A percentile compares a stretch with the other conserved stretches of the same genome.
phyloP scores from a whole-genome alignment of 1,284 basidiomycete genomes.

The Puccinia novopanici region DNA sequence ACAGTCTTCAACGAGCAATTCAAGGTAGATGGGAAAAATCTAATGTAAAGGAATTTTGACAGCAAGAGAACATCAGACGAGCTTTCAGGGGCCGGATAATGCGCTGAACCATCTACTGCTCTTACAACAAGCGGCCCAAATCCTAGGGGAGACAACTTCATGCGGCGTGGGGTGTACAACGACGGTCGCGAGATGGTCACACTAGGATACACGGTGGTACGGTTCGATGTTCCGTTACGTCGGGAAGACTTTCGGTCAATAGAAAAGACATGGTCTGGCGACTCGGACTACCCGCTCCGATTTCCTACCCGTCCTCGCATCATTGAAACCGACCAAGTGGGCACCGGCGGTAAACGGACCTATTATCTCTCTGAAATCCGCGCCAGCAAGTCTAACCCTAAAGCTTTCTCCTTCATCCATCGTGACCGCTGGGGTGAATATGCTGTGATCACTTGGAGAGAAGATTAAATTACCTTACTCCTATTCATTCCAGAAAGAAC shows the following conservation, averaged over 20 bases:
- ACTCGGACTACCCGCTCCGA: constrained; percentile 13
- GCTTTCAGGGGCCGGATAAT: constrained; percentile 52
- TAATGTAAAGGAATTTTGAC: not conserved
- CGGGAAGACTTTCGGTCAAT: constrained; percentile 51
- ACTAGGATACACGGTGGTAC: constrained; percentile 54
- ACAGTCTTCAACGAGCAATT: not conserved
- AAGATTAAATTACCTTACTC: not conserved
- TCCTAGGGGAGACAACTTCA: constrained; percentile 57
- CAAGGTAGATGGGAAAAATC: not conserved
- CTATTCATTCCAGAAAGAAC: not conserved
- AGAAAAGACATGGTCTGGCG: constrained; percentile 48
- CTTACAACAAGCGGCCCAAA: constrained; percentile 51
- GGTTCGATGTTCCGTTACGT: constrained; percentile 53
- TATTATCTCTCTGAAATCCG: constrained; percentile 29
- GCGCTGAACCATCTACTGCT: constrained; percentile 52
- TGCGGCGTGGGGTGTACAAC: constrained; percentile 54
- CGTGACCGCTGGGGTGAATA: constrained; percentile 28
- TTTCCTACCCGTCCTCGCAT: constrained; percentile 27
- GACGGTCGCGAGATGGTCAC: constrained; percentile 54
- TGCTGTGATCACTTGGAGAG: constrained; percentile 24
- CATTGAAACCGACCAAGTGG: constrained; percentile 29
- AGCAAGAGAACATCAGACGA: constrained; percentile 51
- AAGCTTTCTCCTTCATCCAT: constrained; percentile 30
- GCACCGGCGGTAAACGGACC: constrained; percentile 39
- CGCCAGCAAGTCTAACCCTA: not conserved